Percentiles rank a stretch among this genome's conserved stretches.
phyloP scores from a whole-genome alignment of 768 basidiomycete genomes.

The Imleria badia region DNA sequence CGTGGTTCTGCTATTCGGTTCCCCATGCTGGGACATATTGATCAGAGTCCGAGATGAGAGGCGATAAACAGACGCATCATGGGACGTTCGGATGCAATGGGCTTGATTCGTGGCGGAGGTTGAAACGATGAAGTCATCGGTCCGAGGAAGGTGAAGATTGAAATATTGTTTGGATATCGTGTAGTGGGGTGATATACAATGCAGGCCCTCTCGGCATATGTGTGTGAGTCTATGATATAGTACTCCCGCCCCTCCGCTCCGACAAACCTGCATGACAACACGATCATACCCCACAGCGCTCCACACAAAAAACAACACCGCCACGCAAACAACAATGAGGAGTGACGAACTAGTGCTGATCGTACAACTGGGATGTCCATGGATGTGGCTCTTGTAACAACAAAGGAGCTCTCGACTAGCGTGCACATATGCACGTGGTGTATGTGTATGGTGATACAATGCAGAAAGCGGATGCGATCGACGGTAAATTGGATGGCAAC shows the following conservation, averaged over 20 bases:
- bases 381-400: background rate
- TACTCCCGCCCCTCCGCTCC: conserved; percentile 17
- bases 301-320: conserved; percentile 9
- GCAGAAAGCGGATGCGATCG: conserved; percentile 31
- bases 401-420: conserved; percentile 19
- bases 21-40: conserved; percentile 19
- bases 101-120: conserved; percentile 10
- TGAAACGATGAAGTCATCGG: conserved; percentile 30
- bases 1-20: conserved; percentile 7
- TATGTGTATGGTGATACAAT: conserved; percentile 37
- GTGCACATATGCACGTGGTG: conserved; percentile 36
- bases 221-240: conserved; percentile 25
- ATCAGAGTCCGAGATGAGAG: conserved; percentile 30
- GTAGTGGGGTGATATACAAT: conserved; percentile 25
- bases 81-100: conserved; percentile 1
- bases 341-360: conserved; percentile 13
- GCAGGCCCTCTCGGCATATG: conserved; percentile 23
- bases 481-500: conserved; percentile 31
- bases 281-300: conserved; percentile 12
- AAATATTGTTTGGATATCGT: conserved; percentile 1
- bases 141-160: conserved; percentile 14
- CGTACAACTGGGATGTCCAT: conserved; percentile 31
- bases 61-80: background rate
- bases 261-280: conserved; percentile 26
- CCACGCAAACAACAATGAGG: conserved; percentile 9